Evolutionary conservation across 1,284 basidiomycete genomes (phyloP), one percentile per base, ranked within the genome.

Genomic region (Sporisorium scitamineum): DNA sequence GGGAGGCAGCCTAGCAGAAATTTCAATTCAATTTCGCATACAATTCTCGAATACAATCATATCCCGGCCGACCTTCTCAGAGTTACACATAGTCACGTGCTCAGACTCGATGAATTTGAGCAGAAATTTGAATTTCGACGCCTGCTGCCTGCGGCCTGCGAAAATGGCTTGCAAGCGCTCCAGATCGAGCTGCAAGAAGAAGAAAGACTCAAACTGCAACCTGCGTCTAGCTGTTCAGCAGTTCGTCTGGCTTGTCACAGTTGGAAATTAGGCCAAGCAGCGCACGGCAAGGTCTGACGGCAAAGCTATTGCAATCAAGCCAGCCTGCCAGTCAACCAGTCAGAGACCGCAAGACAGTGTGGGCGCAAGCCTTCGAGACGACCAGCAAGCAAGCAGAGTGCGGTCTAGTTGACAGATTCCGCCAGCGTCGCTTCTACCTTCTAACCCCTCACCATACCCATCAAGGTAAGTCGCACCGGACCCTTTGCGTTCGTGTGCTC

Each of bases 401-500:
- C 4, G 26, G 57, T 70, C 68, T 58, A 65, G 39, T 61, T 47
- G 53, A 54, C 44, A 41, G 51, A 44, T 54, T 32, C 31, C 34
- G 32, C 34, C 55, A 27, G 61, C 54, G 29, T 48, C 54, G 24
- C 48, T 42, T 42, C 56, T 63, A 60, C 55, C 58, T 64, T 66
- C 64, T 26, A 22, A 50, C 47, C 41, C 32, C 60, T 70, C 67
- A 70, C 61, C 67, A 68, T 61, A 67, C 54, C 56, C 73, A 71
- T 68, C 73, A 76, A 76, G 73, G 73, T 76, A 76, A 76, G 73
- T 76, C 54, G 59, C 67, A 63, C 72, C 62, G 63, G 42, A 66
- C 55, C 71, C 58, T 54, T 62, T 69, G 59, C 65, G 64, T 48
- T 68, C 56, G 61, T 42, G 65, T 68, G 65, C 66, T 74, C 62